Base-by-base conservation (phyloP, 176 grass and related monocot species). In the Neostapfia colusana region DNA sequence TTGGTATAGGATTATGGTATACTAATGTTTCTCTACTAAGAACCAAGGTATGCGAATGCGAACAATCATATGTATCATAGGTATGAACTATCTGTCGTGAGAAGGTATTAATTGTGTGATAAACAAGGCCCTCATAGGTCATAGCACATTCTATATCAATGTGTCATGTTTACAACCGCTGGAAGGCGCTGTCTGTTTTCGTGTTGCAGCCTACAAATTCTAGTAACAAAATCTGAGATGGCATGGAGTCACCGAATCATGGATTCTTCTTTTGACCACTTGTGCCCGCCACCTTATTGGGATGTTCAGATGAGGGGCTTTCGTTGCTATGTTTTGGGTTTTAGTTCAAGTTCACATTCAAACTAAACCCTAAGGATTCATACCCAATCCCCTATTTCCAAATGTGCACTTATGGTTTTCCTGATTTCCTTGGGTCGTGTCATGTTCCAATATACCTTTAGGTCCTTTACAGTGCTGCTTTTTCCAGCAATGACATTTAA, bases 1-100 rank as follows among this genome's bases (percentile, higher is more conserved):
- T 97, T 69, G 94, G 91, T 82, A 74, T 88, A 59, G 94, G 94
- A 41, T 82, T 91, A 54, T 97, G 94, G 94, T 97, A 97, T 79
- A 90, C 73, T 59, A 93, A 93, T 82, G 72, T 79, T 36, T 51
- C 91, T 27, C 94, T 91, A 53, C 79, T 97, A 82, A 83, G 94
- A 21, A 77, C 86, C 74, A 91, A 78, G 94, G 94, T 93, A 89
- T 41, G 80, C 67, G 68, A 41, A 65, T 70, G 62, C 53, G n/a
- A 27, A 68, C 60, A 79, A 17, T 37, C 42, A 67, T 23, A 62
- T 81, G 39, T 38, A 72, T 77, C 28, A 24, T 20, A 82, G 69
- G 28, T 67, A 62, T 79, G 42, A 82, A 74, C 46, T 72, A 53
- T 83, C 24, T 51, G 67, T 67, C 66, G 41, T 70, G 71, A 53